phyloP scores from a whole-genome alignment of 306 rosid genomes.

The Lathyrus tuberosus region DNA sequence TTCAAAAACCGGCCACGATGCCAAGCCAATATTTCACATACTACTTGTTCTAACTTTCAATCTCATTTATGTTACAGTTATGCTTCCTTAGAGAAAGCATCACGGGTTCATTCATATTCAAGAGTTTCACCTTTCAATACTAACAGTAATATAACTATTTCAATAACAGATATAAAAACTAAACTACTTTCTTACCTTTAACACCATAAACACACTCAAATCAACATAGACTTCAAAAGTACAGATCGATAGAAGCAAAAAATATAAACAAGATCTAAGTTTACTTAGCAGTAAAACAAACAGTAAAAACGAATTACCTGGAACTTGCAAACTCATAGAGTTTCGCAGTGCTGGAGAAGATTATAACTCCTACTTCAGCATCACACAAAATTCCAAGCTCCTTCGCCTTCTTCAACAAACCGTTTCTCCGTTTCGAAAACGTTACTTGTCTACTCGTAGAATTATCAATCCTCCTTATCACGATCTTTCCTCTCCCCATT shows the following conservation, averaged over 20 bases:
- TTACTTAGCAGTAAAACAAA: background rate
- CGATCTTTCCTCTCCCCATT: constrained; percentile 98
- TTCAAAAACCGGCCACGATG: background rate
- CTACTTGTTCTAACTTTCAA: constrained; percentile 1
- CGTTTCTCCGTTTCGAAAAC: constrained; percentile 84
- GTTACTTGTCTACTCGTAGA: constrained; percentile 93
- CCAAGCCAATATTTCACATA: no score
- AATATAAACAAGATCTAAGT: constrained; percentile 31
- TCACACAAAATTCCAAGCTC: constrained; percentile 91
- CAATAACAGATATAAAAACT: background rate
- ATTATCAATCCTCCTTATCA: constrained; percentile 91
- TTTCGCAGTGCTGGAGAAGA: constrained; percentile 90
- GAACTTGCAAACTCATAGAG: constrained; percentile 83
- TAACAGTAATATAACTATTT: background rate
- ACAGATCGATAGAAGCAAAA: background rate
- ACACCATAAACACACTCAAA: constrained; percentile 2
- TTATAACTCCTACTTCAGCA: constrained; percentile 86
- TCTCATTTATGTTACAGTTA: background rate
- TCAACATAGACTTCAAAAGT: background rate
- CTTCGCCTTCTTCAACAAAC: constrained; percentile 89
- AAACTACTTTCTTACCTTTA: no score
- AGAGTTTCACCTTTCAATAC: background rate
- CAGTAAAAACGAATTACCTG: constrained; percentile 48
- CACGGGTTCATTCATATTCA: background rate
- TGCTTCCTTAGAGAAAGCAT: background rate